Percentiles rank a stretch among this genome's conserved stretches.
phyloP scores from a whole-genome alignment of 2,329 filamentous ascomycete species.

The Verticillium longisporum region DNA sequence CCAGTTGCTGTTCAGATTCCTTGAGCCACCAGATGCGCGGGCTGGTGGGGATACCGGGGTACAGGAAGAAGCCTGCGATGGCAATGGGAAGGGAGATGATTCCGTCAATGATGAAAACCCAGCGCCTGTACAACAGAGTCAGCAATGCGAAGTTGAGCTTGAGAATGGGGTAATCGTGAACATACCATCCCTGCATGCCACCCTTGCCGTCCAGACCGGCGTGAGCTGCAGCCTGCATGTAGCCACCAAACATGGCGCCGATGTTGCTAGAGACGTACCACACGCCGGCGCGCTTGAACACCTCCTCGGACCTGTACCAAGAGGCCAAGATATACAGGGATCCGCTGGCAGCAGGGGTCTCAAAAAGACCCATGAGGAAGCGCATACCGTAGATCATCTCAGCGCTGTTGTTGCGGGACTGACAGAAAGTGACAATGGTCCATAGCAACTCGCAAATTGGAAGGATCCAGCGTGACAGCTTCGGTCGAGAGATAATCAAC shows the following conservation, averaged over 20 bases:
- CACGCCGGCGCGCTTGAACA: constrained; percentile 41
- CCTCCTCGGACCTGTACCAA: constrained; percentile 25
- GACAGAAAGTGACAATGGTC: constrained; percentile 8
- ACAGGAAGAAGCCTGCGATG: constrained; percentile 22
- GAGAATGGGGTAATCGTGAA: background rate
- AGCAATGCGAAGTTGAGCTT: background rate
- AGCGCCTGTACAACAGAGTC: constrained; percentile 14
- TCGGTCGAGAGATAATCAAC: constrained; percentile 17
- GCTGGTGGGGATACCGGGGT: constrained; percentile 22
- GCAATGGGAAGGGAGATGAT: constrained; percentile 27
- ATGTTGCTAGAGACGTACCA: constrained; percentile 41
- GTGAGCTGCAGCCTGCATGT: constrained; percentile 39
- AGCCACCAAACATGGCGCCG: constrained; percentile 38
- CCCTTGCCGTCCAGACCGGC: constrained; percentile 34
- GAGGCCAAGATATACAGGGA: constrained; percentile 22
- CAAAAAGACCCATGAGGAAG: constrained; percentile 17
- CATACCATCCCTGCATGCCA: constrained; percentile 33
- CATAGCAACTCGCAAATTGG: constrained; percentile 16
- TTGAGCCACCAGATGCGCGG: constrained; percentile 20
- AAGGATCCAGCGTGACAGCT: constrained; percentile 20
- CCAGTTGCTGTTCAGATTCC: constrained; percentile 16
- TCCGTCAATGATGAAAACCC: constrained; percentile 27
- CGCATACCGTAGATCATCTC: constrained; percentile 17
- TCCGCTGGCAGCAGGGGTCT: constrained; percentile 11
- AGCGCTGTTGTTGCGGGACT: constrained; percentile 11